These are phyloP conservation scores for Saturnispora besseyi DNA, from an alignment of 805 yeast species.

Conservation along the genomic window DNA sequence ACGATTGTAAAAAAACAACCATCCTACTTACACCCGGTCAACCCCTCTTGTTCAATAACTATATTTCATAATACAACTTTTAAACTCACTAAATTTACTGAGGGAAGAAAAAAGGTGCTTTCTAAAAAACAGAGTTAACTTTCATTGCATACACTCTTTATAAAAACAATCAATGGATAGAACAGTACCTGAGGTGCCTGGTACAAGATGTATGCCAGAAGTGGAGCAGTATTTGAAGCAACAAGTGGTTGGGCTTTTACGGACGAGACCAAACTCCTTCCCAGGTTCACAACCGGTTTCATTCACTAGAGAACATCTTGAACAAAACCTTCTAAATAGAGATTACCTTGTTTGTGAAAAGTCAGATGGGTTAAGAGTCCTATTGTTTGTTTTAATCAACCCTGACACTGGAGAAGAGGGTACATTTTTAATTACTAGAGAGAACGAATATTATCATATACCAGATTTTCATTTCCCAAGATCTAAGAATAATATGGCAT, in stretches of 20 bases:
- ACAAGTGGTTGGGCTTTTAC: conserved; percentile 56
- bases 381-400: conserved; percentile 54
- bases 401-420: conserved; percentile 75
- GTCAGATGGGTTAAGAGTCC: conserved; percentile 84
- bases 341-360: conserved; percentile 96
- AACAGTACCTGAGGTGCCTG: conserved; percentile 81
- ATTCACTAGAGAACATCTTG: conserved; percentile 66
- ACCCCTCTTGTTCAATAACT: too few relatives aligned
- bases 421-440: conserved; percentile 80
- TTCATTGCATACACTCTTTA: neutral
- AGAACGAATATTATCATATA: conserved; percentile 74
- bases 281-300: conserved; percentile 97
- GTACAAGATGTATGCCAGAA: conserved; percentile 63
- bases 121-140: neutral
- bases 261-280: conserved; percentile 48
- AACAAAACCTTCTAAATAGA: conserved; percentile 47
- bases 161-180: conserved; percentile 21
- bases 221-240: conserved; percentile 59
- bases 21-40: too few relatives aligned
- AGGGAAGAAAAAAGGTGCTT: too few relatives aligned
- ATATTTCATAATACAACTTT: too few relatives aligned
- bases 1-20: too few relatives aligned
- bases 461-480: conserved; percentile 81
- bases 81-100: too few relatives aligned
- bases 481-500: conserved; percentile 34